Percentiles rank a stretch among this genome's conserved stretches.
phyloP scores from a whole-genome alignment of 78 protist genomes.

The Pigoraptor vietnamica region DNA sequence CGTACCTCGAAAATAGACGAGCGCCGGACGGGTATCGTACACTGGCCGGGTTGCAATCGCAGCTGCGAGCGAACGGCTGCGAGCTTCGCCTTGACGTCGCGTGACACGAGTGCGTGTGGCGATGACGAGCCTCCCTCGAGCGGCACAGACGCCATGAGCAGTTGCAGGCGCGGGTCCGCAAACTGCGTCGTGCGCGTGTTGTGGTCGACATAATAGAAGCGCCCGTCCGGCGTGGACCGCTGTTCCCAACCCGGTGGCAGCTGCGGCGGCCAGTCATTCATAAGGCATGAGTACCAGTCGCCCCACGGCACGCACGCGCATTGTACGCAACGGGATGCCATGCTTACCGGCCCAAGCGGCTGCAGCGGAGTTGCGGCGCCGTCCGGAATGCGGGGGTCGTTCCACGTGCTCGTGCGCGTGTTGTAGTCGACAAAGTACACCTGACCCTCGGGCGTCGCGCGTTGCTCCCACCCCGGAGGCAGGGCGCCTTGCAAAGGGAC shows the following conservation, averaged over 20 bases:
- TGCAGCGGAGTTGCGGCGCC: neutral
- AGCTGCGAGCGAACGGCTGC: conserved; percentile 11
- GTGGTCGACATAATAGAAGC: conserved; percentile 47
- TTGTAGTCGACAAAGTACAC: conserved; percentile 47
- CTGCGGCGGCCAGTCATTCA: neutral
- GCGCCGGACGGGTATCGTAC: neutral
- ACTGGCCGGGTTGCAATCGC: conserved; percentile 17
- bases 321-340: neutral
- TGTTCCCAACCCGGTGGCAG: conserved; percentile 23
- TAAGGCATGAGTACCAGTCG: neutral
- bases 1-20: neutral
- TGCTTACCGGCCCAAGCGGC: neutral
- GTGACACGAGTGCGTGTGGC: neutral
- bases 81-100: conserved; percentile 13
- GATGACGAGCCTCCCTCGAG: neutral
- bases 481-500: neutral
- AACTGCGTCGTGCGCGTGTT: conserved; percentile 37
- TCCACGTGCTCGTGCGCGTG: conserved; percentile 30
- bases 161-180: conserved; percentile 32
- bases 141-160: neutral
- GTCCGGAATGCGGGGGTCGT: conserved; percentile 24
- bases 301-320: no score
- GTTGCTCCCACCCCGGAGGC: conserved; percentile 22
- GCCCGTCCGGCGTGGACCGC: conserved; percentile 28
- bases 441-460: neutral